A percentile compares a stretch with the other conserved stretches of the same genome.
Conservation (phyloP, 2,329 filamentous ascomycete genomes). For the Sporothrix variecibatus region DNA sequence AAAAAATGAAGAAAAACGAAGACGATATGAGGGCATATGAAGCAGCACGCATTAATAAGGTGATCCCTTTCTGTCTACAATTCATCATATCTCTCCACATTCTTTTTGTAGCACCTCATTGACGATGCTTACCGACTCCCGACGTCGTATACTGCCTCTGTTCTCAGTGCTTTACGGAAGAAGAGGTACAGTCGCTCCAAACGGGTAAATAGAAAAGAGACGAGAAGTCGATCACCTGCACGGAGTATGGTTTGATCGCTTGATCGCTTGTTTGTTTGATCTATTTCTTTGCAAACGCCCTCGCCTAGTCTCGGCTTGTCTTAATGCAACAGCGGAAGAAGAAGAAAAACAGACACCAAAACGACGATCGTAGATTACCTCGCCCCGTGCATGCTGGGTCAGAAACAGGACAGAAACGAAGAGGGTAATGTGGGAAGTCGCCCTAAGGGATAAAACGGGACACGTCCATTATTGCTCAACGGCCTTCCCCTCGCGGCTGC, state of each 20-base stretch:
- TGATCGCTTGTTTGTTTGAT: neutral
- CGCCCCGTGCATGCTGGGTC: neutral
- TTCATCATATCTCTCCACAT: neutral
- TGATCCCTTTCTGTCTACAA: neutral
- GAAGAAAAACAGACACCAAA: neutral
- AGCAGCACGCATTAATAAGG: neutral
- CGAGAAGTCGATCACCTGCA: neutral
- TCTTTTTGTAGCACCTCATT: neutral
- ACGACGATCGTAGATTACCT: neutral
- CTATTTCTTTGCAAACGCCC: neutral
- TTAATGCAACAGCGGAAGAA: neutral
- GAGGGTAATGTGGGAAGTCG: neutral
- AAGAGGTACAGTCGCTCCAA: no score
- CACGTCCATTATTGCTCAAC: neutral
- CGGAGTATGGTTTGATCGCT: neutral
- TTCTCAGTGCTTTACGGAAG: neutral
- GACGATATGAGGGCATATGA: neutral
- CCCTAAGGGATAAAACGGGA: neutral
- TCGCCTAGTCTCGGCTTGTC: neutral
- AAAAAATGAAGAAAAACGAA: neutral
- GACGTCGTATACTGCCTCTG: neutral
- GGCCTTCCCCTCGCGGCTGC: constrained; percentile 1
- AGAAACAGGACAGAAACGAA: neutral
- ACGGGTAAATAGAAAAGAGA: neutral
- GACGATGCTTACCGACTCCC: neutral